Conservation (phyloP, 208 protist species). For the Wallacemonas sp. region DNA sequence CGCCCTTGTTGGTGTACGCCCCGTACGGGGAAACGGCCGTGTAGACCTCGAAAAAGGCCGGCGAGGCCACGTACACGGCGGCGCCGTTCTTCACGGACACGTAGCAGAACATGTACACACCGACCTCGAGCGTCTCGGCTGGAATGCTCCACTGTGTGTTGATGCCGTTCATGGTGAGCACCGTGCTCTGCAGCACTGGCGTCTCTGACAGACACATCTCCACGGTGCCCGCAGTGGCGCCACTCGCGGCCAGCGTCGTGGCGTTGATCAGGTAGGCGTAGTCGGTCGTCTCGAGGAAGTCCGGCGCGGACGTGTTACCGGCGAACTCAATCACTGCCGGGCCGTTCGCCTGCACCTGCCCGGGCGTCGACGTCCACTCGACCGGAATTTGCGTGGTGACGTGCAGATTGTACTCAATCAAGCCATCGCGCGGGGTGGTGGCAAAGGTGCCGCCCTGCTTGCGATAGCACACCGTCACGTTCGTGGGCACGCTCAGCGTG, state of each 20-base stretch:
- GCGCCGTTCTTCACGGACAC: conserved; percentile 45
- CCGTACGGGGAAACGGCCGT: conserved; percentile 68
- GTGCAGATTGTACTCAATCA: conserved; percentile 58
- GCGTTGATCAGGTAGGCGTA: conserved; percentile 61
- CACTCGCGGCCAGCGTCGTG: not conserved
- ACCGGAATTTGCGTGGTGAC: conserved; percentile 46
- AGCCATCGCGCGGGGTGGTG: conserved; percentile 47
- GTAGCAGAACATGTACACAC: conserved; percentile 86
- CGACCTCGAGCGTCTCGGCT: conserved; percentile 25
- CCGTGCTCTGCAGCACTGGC: conserved; percentile 30
- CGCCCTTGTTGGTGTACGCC: conserved; percentile 54
- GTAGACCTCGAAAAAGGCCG: conserved; percentile 57
- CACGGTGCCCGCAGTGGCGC: conserved; percentile 13
- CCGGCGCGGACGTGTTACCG: conserved; percentile 27
- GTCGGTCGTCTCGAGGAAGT: conserved; percentile 56
- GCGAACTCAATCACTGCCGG: conserved; percentile 68
- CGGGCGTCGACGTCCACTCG: conserved; percentile 50
- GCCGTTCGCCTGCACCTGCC: conserved; percentile 50
- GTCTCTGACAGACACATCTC: conserved; percentile 3
- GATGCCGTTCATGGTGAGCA: conserved; percentile 17
- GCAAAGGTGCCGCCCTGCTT: conserved; percentile 63
- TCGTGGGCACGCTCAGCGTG: not conserved
- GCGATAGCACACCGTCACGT: conserved; percentile 78
- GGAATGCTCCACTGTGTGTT: conserved; percentile 79
- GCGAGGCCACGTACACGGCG: conserved; percentile 59